Evolutionary conservation across 139 green algal species (phyloP), one percentile per base, ranked within the genome.

Genomic region (Tetradesmus lagerheimii): DNA sequence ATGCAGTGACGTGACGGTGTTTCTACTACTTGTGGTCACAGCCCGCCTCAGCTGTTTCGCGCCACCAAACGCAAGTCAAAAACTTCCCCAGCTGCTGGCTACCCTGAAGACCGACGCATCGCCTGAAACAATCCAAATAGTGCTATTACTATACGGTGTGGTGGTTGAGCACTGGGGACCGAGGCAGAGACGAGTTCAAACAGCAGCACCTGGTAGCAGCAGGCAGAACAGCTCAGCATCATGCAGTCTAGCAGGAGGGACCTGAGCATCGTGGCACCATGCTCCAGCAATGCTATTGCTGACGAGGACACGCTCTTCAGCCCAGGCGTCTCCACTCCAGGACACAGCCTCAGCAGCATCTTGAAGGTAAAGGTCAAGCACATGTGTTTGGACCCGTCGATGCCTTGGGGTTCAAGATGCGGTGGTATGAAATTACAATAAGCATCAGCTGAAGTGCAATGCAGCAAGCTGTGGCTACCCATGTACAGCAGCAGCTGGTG

Each of bases 241-340:
- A 78, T 37, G 31, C 67, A 25, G n/a, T 78, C n/a, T 29, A 78
- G 67, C 67, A 78, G 67, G n/a, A 39, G 20, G n/a, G 31, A 29
- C n/a, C n/a, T 78, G 37, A 82, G 35, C 76, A 82, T 29, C 37
- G 16, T 34, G 71, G 71, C 71, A 29, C 23, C 80, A 27, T 74
- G 80, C 16, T 50, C 47, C 29, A n/a, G 47, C 50, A n/a, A n/a
- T 25, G 35, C 12, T 31, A 18, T 45, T 31, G 2, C 76, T 53
- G 76, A 47, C 34, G 76, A n/a, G 18, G 38, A 88, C 71, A 88
- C 83, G 2, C 64, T 80, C 37, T 88, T 88, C 38, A 80, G 62
- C 27, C 83, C 83, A 20, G 83, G 83, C 20, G 47, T 88, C 37
- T 80, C 11, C 2, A 88, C 83, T 45, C 83, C 83, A 29, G 83